Evolutionary conservation across 352 stramenopile genomes (phyloP).

Genomic region (Pelagophyceae sp.): DNA sequence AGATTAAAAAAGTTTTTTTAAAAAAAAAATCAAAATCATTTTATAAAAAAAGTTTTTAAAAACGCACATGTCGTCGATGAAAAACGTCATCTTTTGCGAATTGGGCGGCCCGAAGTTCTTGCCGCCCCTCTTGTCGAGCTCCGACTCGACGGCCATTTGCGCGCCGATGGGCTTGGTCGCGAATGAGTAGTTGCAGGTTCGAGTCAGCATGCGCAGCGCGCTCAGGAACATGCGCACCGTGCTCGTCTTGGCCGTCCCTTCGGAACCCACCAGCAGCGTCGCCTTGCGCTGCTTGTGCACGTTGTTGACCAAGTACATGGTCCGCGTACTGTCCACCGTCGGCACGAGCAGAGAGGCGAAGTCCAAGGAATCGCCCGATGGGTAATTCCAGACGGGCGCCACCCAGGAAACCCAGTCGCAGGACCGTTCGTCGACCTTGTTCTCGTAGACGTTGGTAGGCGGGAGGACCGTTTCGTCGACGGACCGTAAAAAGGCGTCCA

Average conservation of each 20-base stretch:
- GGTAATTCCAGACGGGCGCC: slow-evolving; percentile 87
- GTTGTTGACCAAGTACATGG: slow-evolving; percentile 75
- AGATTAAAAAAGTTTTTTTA: too few relatives aligned
- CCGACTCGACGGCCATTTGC: slow-evolving; percentile 91
- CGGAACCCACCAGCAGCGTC: slow-evolving; percentile 88
- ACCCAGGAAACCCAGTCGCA: slow-evolving; percentile 90
- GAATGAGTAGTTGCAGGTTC: slow-evolving; percentile 95
- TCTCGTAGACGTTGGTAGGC: slow-evolving; percentile 68
- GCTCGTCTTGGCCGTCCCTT: slow-evolving; percentile 94
- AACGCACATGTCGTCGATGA: slow-evolving; percentile 92
- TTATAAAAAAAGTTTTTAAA: too few relatives aligned
- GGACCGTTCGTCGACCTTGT: slow-evolving; percentile 74
- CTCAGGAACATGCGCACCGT: slow-evolving; percentile 95
- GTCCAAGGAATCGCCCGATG: slow-evolving; percentile 82
- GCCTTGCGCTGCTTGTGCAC: slow-evolving; percentile 80
- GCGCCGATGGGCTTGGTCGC: slow-evolving; percentile 95
- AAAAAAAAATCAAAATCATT: too few relatives aligned
- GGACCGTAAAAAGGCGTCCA: slow-evolving; percentile 86
- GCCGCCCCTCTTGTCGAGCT: slow-evolving; percentile 92
- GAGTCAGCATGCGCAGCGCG: slow-evolving; percentile 89
- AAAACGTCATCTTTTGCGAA: slow-evolving; percentile 97
- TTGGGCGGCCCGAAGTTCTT: slow-evolving; percentile 94
- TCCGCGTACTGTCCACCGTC: slow-evolving; percentile 94
- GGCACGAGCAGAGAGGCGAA: slow-evolving; percentile 95
- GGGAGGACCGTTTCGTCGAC: slow-evolving; percentile 50